Evolutionary conservation across 257 asterid genomes (phyloP).

Genomic region (Fraxinus americana): DNA sequence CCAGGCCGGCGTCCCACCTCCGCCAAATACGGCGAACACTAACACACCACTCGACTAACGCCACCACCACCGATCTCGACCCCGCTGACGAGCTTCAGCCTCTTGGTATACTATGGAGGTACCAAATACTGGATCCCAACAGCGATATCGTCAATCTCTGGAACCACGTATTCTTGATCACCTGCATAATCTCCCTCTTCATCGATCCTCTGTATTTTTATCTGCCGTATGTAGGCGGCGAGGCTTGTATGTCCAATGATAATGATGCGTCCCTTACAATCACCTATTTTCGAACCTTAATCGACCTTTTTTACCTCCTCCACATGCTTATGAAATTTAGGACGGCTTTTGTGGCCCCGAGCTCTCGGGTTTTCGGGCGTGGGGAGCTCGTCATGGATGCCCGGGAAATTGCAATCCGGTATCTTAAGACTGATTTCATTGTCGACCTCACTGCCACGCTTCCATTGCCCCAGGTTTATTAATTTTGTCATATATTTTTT

Average conservation of each 20-base stretch:
- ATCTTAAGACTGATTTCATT: slow-evolving; percentile 69
- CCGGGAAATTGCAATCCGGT: slow-evolving; percentile 55
- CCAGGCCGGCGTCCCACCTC: slow-evolving; percentile 79
- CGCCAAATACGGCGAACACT: slow-evolving; percentile 69
- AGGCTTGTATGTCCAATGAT: slow-evolving; percentile 74
- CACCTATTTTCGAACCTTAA: slow-evolving; percentile 60
- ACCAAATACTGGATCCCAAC: slow-evolving; percentile 86
- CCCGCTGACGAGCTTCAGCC: slow-evolving; percentile 54
- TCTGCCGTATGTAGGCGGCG: slow-evolving; percentile 61
- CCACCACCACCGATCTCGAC: slow-evolving; percentile 16
- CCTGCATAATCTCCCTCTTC: slow-evolving; percentile 72
- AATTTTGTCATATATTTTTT: neutral
- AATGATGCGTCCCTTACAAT: slow-evolving; percentile 43
- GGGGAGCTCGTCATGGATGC: slow-evolving; percentile 95
- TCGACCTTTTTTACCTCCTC: slow-evolving; percentile 66
- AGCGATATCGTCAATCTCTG: slow-evolving; percentile 80
- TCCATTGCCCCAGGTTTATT: slow-evolving; percentile 77
- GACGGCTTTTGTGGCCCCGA: slow-evolving; percentile 85
- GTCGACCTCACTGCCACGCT: slow-evolving; percentile 78
- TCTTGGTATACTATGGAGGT: slow-evolving; percentile 63
- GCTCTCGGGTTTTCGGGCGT: slow-evolving; percentile 86
- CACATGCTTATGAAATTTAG: slow-evolving; percentile 85
- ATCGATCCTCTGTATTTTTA: slow-evolving; percentile 88
- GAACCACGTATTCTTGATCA: slow-evolving; percentile 79
- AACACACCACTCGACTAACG: slow-evolving; percentile 28